A percentile compares a stretch with the other conserved stretches of the same genome.
Conservation (phyloP, 306 rosid genomes). For the Gillenia trifoliata region DNA sequence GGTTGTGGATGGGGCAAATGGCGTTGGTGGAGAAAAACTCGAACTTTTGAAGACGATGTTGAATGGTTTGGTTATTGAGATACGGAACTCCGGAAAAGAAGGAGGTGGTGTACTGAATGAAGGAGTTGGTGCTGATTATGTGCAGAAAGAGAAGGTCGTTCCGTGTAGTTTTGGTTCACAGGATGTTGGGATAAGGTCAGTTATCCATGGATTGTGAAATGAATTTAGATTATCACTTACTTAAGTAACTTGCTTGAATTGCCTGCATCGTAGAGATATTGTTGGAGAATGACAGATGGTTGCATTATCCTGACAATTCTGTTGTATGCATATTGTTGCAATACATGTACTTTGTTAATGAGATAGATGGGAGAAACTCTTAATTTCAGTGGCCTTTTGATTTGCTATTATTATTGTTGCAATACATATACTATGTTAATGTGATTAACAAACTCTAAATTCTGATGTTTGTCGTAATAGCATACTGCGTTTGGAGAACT, state of each 20-base stretch:
- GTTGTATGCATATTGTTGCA: background rate
- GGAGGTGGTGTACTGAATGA: conserved; percentile 88
- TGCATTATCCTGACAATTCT: background rate
- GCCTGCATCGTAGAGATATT: background rate
- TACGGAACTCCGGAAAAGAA: conserved; percentile 66
- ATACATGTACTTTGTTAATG: background rate
- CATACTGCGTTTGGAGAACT: background rate
- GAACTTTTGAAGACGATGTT: conserved; percentile 43
- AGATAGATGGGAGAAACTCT: background rate
- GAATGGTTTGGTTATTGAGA: conserved; percentile 54
- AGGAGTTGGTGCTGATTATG: conserved; percentile 96
- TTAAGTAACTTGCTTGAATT: background rate
- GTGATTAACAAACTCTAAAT: too few species aligned
- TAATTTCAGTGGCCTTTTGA: background rate
- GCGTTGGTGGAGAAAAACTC: conserved; percentile 87
- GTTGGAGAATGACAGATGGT: background rate
- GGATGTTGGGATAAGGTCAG: conserved; percentile 75
- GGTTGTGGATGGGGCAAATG: conserved; percentile 91
- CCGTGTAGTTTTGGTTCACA: conserved; percentile 61
- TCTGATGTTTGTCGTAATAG: background rate
- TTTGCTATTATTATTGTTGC: background rate
- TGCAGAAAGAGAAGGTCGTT: conserved; percentile 90
- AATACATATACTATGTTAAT: too few species aligned
- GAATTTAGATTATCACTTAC: background rate
- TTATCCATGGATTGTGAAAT: conserved; percentile 21